A percentile compares a stretch with the other conserved stretches of the same genome.
Conservation (phyloP, 768 basidiomycete species). For the Calocera viscosa region DNA sequence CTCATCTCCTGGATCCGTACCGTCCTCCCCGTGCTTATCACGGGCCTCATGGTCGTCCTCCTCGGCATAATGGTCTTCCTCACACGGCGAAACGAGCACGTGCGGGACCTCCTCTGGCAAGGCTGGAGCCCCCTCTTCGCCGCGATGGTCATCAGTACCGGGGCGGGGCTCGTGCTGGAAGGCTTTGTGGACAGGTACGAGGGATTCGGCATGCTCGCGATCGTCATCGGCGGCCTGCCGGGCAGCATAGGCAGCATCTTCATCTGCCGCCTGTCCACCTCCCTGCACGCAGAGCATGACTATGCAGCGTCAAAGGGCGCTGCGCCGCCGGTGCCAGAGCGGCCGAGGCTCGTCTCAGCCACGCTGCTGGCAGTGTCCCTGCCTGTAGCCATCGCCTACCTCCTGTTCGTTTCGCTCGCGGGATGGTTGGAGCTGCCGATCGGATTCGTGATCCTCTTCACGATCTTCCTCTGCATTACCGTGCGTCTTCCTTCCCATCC, state of each 20-base stretch:
- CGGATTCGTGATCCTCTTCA: constrained; percentile 52
- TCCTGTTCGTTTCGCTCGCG: constrained; percentile 47
- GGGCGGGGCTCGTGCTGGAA: constrained; percentile 84
- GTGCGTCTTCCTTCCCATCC: constrained; percentile 36
- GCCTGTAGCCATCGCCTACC: constrained; percentile 66
- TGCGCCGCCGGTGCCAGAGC: not conserved
- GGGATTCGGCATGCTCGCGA: constrained; percentile 75
- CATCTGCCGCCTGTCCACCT: constrained; percentile 81
- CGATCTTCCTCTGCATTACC: constrained; percentile 61
- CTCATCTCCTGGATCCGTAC: constrained; percentile 58
- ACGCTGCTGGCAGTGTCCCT: constrained; percentile 63
- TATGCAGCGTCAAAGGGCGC: not conserved
- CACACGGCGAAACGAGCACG: constrained; percentile 53
- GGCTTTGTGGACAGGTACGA: constrained; percentile 75
- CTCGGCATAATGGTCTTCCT: constrained; percentile 39
- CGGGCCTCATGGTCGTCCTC: constrained; percentile 26
- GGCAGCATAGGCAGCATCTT: constrained; percentile 85
- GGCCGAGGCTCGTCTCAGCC: not conserved
- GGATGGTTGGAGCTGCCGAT: constrained; percentile 70
- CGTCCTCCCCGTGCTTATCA: constrained; percentile 44
- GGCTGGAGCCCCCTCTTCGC: constrained; percentile 86
- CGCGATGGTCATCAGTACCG: constrained; percentile 77
- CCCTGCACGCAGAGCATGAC: constrained; percentile 46
- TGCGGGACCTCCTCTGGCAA: constrained; percentile 57
- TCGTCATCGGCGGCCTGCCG: constrained; percentile 74